Conservation (phyloP, 257 asterid species). For the Hygrophila difformis region DNA sequence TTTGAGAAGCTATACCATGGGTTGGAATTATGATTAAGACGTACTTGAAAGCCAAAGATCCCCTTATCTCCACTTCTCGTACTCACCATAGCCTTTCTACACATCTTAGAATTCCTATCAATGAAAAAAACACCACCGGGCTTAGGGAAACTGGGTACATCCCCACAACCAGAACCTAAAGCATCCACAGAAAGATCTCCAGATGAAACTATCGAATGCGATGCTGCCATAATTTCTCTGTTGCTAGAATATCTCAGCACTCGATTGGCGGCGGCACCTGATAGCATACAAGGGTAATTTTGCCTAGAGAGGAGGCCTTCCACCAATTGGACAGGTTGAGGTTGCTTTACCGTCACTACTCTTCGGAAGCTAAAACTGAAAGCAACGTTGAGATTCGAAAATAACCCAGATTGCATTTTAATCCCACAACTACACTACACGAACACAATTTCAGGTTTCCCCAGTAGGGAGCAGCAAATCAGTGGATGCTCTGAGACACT, state of each 20-base stretch:
- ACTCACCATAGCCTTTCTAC: slow-evolving; percentile 33
- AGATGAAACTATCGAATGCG: slow-evolving; percentile 38
- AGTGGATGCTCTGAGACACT: too few relatives aligned
- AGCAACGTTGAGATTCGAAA: slow-evolving; percentile 36
- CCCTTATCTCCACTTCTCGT: slow-evolving; percentile 25
- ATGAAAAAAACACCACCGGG: slow-evolving; percentile 36
- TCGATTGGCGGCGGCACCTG: slow-evolving; percentile 8
- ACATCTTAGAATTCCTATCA: slow-evolving; percentile 28
- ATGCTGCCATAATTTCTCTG: slow-evolving; percentile 40
- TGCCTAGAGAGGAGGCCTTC: slow-evolving; percentile 20
- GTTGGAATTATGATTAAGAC: slow-evolving; percentile 15
- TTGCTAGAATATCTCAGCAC: slow-evolving; percentile 7
- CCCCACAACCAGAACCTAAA: slow-evolving; percentile 35
- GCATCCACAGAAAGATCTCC: slow-evolving; percentile 53
- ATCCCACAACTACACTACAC: slow-evolving; percentile 6
- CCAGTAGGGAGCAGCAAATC: too few relatives aligned
- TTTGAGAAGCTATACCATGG: slow-evolving; percentile 16
- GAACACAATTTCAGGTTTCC: slow-evolving; percentile 17
- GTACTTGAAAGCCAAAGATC: slow-evolving; percentile 18
- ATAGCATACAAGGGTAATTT: neutral
- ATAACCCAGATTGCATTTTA: slow-evolving; percentile 45
- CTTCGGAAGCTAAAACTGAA: slow-evolving; percentile 31
- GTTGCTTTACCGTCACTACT: slow-evolving; percentile 31
- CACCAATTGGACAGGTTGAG: slow-evolving; percentile 18
- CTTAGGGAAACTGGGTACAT: slow-evolving; percentile 35